Conservation (phyloP, 2,329 filamentous ascomycete genomes). For the Colletotrichum tropicicola region DNA sequence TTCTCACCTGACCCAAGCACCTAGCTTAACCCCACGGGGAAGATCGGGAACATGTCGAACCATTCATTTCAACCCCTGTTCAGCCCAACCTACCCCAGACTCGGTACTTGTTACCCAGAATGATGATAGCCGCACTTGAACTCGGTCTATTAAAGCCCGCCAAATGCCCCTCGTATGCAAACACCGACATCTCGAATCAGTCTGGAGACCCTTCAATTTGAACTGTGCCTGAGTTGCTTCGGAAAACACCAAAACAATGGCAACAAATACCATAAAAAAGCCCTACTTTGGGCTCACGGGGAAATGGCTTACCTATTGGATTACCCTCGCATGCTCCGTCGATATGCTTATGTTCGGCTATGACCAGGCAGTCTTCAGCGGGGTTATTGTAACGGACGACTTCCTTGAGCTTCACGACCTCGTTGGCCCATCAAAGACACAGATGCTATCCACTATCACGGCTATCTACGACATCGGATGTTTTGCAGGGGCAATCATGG, state of each 20-base stretch:
- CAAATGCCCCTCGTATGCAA: neutral
- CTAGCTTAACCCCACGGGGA: neutral
- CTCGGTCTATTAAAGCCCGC: neutral
- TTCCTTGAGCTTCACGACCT: constrained; percentile 56
- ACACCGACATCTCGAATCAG: too few species aligned
- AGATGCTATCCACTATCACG: constrained; percentile 49
- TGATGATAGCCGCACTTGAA: neutral
- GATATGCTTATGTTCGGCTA: constrained; percentile 36
- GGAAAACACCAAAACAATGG: neutral
- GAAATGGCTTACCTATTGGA: constrained; percentile 15
- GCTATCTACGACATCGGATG: constrained; percentile 52
- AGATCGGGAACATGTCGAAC: neutral
- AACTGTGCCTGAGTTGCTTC: neutral
- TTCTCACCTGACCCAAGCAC: too few species aligned
- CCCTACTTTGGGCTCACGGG: constrained; percentile 22
- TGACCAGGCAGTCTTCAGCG: constrained; percentile 61
- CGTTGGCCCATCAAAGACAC: constrained; percentile 43
- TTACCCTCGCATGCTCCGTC: constrained; percentile 15
- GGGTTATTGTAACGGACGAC: constrained; percentile 58
- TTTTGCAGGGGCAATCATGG: neutral
- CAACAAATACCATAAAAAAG: neutral
- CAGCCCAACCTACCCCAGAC: neutral
- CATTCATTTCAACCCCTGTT: neutral
- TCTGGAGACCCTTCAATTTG: too few species aligned
- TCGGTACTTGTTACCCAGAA: neutral